These are phyloP conservation scores for Mycena leptocephala DNA, from an alignment of 768 basidiomycete genomes.

Conservation along the genomic window DNA sequence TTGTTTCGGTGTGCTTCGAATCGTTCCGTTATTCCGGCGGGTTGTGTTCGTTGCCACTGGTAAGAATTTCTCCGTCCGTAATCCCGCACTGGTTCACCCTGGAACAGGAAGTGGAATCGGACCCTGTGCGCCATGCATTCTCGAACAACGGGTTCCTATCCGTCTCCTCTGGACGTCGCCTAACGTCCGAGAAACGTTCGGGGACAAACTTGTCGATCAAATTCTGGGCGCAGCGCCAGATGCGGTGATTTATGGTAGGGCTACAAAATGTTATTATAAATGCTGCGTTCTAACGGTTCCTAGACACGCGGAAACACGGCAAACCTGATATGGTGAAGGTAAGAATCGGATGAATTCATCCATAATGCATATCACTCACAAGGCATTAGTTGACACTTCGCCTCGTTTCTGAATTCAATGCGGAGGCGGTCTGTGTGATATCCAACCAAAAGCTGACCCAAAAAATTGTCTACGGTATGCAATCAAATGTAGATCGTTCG, in stretches of 20 bases:
- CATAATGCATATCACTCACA: background rate
- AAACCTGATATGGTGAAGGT: constrained; percentile 66
- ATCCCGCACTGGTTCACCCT: constrained; percentile 20
- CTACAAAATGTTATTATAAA: background rate
- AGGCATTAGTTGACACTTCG: constrained; percentile 53
- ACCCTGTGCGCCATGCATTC: constrained; percentile 71
- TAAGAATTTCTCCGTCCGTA: constrained; percentile 35
- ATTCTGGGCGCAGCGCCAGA: constrained; percentile 70
- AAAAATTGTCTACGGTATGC: constrained; percentile 72
- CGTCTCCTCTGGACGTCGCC: constrained; percentile 77
- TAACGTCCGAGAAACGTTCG: constrained; percentile 74
- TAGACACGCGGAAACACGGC: constrained; percentile 62
- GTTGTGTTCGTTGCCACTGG: constrained; percentile 74
- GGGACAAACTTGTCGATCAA: constrained; percentile 71
- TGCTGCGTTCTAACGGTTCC: background rate
- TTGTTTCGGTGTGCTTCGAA: constrained; percentile 69
- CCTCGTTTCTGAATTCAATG: constrained; percentile 64
- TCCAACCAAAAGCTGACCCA: constrained; percentile 72
- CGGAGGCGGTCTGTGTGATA: constrained; percentile 72
- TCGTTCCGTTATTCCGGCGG: constrained; percentile 70
- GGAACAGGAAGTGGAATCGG: constrained; percentile 65
- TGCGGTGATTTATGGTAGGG: constrained; percentile 71
- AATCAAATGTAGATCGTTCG: background rate
- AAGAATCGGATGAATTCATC: background rate
- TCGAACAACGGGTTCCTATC: constrained; percentile 67